Conservation (phyloP, 1,139 yeast genomes). For the Pichia sp. region DNA sequence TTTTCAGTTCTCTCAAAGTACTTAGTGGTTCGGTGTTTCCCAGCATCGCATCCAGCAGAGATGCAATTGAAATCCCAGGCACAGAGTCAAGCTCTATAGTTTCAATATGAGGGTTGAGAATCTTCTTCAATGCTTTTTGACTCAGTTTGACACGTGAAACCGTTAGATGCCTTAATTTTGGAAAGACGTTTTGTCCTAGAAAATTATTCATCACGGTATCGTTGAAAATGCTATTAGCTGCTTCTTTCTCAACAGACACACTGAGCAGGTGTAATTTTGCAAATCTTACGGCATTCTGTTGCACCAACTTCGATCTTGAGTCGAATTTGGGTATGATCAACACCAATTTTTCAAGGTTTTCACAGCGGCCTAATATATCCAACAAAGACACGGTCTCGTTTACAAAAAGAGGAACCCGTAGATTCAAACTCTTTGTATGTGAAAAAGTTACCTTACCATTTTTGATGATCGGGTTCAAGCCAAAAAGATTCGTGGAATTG, state of each 20-base stretch:
- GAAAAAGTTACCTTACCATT: slow-evolving; percentile 14
- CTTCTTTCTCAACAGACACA: background rate
- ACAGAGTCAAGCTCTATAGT: slow-evolving; percentile 6
- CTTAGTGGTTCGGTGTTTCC: background rate
- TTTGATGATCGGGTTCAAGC: background rate
- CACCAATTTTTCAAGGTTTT: slow-evolving; percentile 2
- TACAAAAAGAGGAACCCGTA: slow-evolving; percentile 17
- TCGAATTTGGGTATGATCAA: slow-evolving; percentile 7
- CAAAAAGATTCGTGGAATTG: background rate
- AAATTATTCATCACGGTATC: background rate
- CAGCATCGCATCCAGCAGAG: background rate
- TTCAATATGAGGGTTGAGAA: background rate
- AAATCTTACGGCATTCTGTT: background rate
- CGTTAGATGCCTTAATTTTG: slow-evolving; percentile 1
- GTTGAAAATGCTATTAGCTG: background rate
- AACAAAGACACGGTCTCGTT: background rate
- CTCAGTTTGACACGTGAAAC: background rate
- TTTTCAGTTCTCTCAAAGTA: background rate
- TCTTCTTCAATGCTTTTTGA: background rate
- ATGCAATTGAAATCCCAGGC: slow-evolving; percentile 3
- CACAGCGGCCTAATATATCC: background rate
- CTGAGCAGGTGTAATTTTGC: background rate
- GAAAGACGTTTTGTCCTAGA: slow-evolving; percentile 4
- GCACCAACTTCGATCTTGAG: background rate
- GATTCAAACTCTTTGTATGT: slow-evolving; percentile 11